These are phyloP conservation scores for Opeltia flavorubescens DNA, from an alignment of 495 filamentous ascomycete species.

Conservation along the genomic window DNA sequence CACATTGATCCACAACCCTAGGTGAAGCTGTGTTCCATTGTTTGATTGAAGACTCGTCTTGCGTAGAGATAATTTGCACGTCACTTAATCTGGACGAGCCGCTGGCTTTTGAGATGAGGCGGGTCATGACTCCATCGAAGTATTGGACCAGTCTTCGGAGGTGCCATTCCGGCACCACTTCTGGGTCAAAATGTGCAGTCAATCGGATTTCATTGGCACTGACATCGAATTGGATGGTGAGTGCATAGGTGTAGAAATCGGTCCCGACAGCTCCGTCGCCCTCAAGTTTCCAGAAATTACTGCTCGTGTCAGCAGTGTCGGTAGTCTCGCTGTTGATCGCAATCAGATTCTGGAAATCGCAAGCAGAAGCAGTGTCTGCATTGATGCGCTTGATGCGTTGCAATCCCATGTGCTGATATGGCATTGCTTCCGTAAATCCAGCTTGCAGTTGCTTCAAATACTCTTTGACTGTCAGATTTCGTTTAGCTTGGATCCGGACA, in stretches of 20 bases:
- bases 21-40: constrained; percentile 24
- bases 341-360: constrained; percentile 47
- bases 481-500: constrained; percentile 31
- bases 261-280: constrained; percentile 40
- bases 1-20: constrained; percentile 13
- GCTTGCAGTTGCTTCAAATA: constrained; percentile 37
- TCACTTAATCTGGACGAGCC: constrained; percentile 17
- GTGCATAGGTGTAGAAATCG: constrained; percentile 53
- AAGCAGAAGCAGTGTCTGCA: constrained; percentile 46
- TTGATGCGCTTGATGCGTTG: constrained; percentile 52
- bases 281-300: constrained; percentile 28
- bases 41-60: constrained; percentile 27
- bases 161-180: constrained; percentile 23
- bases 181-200: constrained; percentile 48
- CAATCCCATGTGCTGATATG: constrained; percentile 55
- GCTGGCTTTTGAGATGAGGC: constrained; percentile 16
- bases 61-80: constrained; percentile 24
- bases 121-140: constrained; percentile 22
- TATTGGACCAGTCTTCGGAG: constrained; percentile 32
- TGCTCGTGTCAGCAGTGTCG: constrained; percentile 5
- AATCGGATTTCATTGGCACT: constrained; percentile 40
- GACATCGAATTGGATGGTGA: constrained; percentile 50
- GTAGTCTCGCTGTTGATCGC: constrained; percentile 27
- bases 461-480: constrained; percentile 17
- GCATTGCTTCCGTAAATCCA: constrained; percentile 34